phyloP scores from a whole-genome alignment of 2,329 filamentous ascomycete genomes.

The Colletotrichum sojae region DNA sequence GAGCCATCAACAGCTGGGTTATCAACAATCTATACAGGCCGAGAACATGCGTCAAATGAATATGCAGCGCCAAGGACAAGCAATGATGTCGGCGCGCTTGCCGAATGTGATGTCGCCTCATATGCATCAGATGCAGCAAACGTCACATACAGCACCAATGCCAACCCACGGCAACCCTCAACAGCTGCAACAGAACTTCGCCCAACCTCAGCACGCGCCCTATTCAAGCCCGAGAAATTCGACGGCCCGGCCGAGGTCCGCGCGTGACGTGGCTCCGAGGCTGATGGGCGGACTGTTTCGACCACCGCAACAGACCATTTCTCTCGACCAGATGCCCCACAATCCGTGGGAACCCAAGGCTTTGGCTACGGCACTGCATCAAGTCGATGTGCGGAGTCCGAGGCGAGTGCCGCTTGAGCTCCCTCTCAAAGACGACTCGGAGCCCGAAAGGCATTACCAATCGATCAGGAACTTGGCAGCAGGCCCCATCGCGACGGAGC shows the following conservation, averaged over 20 bases:
- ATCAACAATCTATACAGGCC: slow-evolving; percentile 14
- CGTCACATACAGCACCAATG: not conserved
- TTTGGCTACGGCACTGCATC: slow-evolving; percentile 60
- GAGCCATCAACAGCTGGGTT: not conserved
- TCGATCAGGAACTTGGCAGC: slow-evolving; percentile 67
- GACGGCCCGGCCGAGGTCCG: not conserved
- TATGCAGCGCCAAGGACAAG: slow-evolving; percentile 3
- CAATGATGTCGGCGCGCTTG: not conserved
- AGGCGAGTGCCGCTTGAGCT: slow-evolving; percentile 52
- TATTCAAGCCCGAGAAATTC: not conserved
- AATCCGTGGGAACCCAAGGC: slow-evolving; percentile 59
- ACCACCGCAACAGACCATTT: slow-evolving; percentile 40
- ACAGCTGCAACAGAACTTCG: not conserved
- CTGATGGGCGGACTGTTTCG: slow-evolving; percentile 45
- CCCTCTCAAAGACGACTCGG: not conserved
- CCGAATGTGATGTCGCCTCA: not conserved
- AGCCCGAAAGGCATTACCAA: slow-evolving; percentile 66
- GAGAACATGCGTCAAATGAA: slow-evolving; percentile 2
- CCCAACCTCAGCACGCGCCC: not conserved
- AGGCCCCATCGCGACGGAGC: slow-evolving; percentile 57
- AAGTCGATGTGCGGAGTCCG: slow-evolving; percentile 64
- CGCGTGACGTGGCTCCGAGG: not conserved
- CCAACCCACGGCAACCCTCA: not conserved
- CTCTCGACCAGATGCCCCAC: slow-evolving; percentile 55
- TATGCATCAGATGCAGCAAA: slow-evolving; percentile 3